Conservation (phyloP, 2,329 filamentous ascomycete species). For the Phyllosticta citrichinensis region DNA sequence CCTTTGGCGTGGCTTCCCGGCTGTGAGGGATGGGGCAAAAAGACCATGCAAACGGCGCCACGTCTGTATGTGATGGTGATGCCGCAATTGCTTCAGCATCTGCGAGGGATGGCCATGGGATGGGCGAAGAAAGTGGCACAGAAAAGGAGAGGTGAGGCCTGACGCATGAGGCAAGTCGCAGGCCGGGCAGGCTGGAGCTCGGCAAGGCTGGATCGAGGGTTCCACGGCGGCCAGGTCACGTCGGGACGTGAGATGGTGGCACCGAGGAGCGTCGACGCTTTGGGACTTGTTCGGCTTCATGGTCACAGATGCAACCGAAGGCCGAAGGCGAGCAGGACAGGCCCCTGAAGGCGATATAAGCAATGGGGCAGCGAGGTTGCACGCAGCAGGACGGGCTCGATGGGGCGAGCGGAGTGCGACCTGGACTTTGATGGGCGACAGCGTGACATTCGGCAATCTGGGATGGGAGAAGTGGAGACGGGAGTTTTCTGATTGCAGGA, state of each 20-base stretch:
- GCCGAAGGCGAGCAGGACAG: background rate
- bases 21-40: background rate
- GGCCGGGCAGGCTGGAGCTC: background rate
- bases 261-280: background rate
- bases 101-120: conserved; percentile 1
- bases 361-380: background rate
- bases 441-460: background rate
- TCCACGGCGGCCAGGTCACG: background rate
- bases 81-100: conserved; percentile 1
- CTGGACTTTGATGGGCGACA: background rate
- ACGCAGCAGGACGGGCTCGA: background rate
- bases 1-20: background rate
- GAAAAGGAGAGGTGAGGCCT: background rate
- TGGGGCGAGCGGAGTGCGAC: background rate
- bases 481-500: background rate
- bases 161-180: background rate
- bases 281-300: background rate
- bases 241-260: background rate
- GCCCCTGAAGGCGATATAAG: background rate
- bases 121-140: background rate
- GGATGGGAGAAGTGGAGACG: background rate
- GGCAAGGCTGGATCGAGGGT: background rate
- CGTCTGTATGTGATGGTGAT: background rate
- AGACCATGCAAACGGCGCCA: background rate
- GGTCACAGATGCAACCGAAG: no score